These are phyloP conservation scores for Leccinum aurantiacum DNA, from an alignment of 768 basidiomycete genomes.

Conservation along the genomic window DNA sequence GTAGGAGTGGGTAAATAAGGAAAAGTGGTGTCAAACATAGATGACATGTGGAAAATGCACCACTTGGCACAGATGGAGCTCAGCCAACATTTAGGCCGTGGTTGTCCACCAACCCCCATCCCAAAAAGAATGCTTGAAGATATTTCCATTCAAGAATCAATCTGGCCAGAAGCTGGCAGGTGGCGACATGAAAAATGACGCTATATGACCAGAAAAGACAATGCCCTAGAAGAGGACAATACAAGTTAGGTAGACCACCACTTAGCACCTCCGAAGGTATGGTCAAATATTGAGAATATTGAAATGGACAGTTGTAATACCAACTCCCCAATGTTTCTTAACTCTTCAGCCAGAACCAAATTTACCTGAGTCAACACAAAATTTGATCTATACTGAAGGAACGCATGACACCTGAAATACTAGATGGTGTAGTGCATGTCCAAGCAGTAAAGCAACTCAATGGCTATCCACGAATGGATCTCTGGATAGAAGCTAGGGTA, in stretches of 20 bases:
- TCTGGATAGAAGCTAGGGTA: neutral
- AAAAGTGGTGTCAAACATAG: neutral
- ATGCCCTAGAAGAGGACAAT: neutral
- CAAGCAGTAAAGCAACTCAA: neutral
- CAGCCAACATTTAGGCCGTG: neutral
- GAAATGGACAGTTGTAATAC: neutral
- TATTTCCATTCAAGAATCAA: accelerated
- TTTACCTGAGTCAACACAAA: neutral
- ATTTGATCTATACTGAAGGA: neutral
- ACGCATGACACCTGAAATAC: neutral
- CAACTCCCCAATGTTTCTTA: neutral
- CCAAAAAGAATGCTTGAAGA: neutral
- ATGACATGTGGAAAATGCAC: neutral
- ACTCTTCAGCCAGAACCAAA: neutral
- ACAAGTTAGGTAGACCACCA: neutral
- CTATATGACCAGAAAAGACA: neutral
- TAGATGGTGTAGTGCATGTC: neutral
- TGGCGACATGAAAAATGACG: neutral
- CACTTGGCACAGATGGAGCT: neutral
- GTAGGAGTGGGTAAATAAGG: neutral
- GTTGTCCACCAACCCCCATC: neutral
- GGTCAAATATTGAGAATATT: neutral
- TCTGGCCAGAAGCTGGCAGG: neutral
- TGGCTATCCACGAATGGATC: neutral
- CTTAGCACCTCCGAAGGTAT: accelerated